These are phyloP conservation scores for Physaria fendleri DNA, from an alignment of 345 rosid species.

Conservation along the genomic window DNA sequence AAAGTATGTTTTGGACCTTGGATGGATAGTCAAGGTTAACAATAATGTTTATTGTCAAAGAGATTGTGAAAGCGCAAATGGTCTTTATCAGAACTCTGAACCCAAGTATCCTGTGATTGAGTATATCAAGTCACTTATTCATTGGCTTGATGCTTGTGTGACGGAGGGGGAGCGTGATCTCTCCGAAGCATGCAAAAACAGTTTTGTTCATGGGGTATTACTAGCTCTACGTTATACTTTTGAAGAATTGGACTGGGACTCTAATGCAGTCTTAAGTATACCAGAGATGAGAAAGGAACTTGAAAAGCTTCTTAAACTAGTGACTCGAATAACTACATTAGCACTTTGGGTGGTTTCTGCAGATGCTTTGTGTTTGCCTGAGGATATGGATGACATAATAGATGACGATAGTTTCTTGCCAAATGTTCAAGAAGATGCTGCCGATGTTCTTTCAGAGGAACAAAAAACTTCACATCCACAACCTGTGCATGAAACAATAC, in stretches of 20 bases:
- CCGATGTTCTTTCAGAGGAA: constrained; percentile 32
- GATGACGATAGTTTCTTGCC: constrained; percentile 52
- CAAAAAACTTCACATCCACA: constrained; percentile 36
- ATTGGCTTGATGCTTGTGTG: constrained; percentile 70
- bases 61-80: constrained; percentile 32
- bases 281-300: constrained; percentile 65
- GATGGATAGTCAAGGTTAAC: constrained; percentile 65
- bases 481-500: constrained; percentile 34
- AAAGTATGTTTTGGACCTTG: constrained; percentile 83
- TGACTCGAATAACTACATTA: constrained; percentile 72
- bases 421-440: constrained; percentile 40
- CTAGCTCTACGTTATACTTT: constrained; percentile 85
- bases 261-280: constrained; percentile 48
- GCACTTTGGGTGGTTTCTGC: constrained; percentile 98
- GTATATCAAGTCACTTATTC: constrained; percentile 61
- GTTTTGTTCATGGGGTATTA: constrained; percentile 92
- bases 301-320: constrained; percentile 68
- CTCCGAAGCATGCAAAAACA: constrained; percentile 72
- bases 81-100: constrained; percentile 24
- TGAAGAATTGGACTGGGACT: constrained; percentile 92
- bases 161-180: constrained; percentile 79
- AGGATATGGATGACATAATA: constrained; percentile 74
- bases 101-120: constrained; percentile 53
- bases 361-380: constrained; percentile 84
- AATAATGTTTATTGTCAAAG: constrained; percentile 37